Evolutionary conservation across 2,329 filamentous ascomycete genomes (phyloP), one percentile per base, ranked within the genome.

Genomic region (Beauveria varroae): DNA sequence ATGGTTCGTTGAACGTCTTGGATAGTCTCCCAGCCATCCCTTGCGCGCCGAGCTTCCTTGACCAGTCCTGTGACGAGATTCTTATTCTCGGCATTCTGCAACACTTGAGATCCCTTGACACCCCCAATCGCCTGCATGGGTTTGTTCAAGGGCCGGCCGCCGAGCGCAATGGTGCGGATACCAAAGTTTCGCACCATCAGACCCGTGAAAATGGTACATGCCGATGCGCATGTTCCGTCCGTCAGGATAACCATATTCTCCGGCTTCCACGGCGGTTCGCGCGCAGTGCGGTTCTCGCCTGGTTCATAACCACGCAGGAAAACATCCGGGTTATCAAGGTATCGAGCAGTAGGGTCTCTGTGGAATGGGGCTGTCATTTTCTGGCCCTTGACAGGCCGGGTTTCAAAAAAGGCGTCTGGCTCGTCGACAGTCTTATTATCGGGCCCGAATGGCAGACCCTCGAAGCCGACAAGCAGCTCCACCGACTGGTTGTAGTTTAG

Each of bases 51-150:
- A 4, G 40, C 20, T 1, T n/a, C n/a, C 3, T n/a, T 2, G 18
- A 40, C 20, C 2, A 57, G 18, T 1, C 14, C 30, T 3, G 28
- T 28, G 5, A 57, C 14, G 3, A 41, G 28, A 1, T 9, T 4
- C 4, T 59, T 57, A 5, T 44, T 28, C 24, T 46, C 43, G 24
- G n/a, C 44, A 34, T 57, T 50, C 40, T 10, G 3, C 10, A 24
- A 3, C 3, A 54, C 8, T 28, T 44, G 3, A 14, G 66, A 74
- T 37, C 86, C 87, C 67, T 87, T 85, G 53, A 84, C 80, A n/a
- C 86, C 87, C n/a, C 86, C 85, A 20, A 87, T 76, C 5, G 78
- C 80, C 73, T 88, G 84, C 75, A 87, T 88, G 0, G 81, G 79
- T 0, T 73, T 73, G 0, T 75, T 67, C 12, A 74, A 72, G 0